These are phyloP conservation scores for Dissophora globulifera DNA, from an alignment of 192 early-diverging fungal genomes.

Conservation along the genomic window DNA sequence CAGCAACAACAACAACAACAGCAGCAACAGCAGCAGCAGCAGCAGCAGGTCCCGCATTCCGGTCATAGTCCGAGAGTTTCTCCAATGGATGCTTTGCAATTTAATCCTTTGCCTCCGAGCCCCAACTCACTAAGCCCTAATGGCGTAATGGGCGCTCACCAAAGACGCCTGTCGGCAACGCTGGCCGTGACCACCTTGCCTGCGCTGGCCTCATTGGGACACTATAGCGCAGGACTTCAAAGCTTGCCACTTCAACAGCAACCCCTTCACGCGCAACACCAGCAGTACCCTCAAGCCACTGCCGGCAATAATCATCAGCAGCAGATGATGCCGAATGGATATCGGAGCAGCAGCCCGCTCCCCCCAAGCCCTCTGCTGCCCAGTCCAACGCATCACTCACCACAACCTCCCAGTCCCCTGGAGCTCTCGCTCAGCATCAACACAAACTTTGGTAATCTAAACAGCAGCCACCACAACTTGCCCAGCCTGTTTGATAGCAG, in stretches of 20 bases:
- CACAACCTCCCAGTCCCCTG: constrained; percentile 40
- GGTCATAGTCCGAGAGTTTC: constrained; percentile 4
- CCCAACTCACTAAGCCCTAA: constrained; percentile 37
- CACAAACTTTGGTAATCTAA: constrained; percentile 35
- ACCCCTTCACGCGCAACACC: constrained; percentile 15
- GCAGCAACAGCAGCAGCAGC: constrained; percentile 1
- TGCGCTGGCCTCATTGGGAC: constrained; percentile 3
- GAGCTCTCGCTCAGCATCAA: constrained; percentile 41
- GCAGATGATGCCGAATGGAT: constrained; percentile 5
- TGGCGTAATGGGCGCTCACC: constrained; percentile 19
- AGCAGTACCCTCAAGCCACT: background rate
- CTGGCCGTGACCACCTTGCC: constrained; percentile 3
- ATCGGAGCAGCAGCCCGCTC: constrained; percentile 37
- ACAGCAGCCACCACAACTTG: constrained; percentile 31
- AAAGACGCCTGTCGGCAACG: constrained; percentile 27
- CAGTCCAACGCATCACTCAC: constrained; percentile 29
- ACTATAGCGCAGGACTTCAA: constrained; percentile 1
- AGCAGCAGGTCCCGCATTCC: background rate
- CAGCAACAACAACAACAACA: constrained; percentile 14
- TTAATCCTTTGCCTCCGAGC: constrained; percentile 11
- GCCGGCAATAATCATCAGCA: constrained; percentile 7
- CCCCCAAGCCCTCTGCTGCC: constrained; percentile 20
- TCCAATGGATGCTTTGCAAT: constrained; percentile 3
- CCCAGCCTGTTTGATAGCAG: constrained; percentile 33
- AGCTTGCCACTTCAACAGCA: constrained; percentile 8